phyloP scores from a whole-genome alignment of 768 basidiomycete genomes.

The Cyclocybe cylindracea region DNA sequence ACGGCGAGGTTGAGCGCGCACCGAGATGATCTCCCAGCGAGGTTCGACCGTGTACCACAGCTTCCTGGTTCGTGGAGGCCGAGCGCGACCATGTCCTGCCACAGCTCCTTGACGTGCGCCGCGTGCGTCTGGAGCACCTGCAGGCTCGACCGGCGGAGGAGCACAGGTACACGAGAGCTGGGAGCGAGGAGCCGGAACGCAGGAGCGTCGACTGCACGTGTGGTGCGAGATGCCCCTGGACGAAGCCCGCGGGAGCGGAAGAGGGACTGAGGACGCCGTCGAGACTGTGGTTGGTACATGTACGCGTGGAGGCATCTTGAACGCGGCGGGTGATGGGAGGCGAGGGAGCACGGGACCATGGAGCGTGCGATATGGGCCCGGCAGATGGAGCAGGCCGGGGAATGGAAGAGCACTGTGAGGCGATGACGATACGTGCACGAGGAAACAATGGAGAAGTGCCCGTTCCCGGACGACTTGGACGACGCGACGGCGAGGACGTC shows the following conservation, averaged over 20 bases:
- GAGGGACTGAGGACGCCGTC: slow-evolving; percentile 58
- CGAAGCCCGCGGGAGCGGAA: slow-evolving; percentile 55
- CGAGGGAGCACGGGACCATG: slow-evolving; percentile 73
- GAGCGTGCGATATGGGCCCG: slow-evolving; percentile 28
- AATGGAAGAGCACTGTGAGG: slow-evolving; percentile 58
- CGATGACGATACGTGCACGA: slow-evolving; percentile 64
- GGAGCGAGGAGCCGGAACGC: slow-evolving; percentile 52
- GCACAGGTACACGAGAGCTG: slow-evolving; percentile 54
- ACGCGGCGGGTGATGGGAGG: slow-evolving; percentile 72
- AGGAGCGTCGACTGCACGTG: slow-evolving; percentile 42
- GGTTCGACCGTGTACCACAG: slow-evolving; percentile 79
- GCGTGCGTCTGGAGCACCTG: slow-evolving; percentile 54
- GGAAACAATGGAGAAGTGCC: slow-evolving; percentile 52
- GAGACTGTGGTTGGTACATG: slow-evolving; percentile 69
- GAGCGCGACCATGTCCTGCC: slow-evolving; percentile 77
- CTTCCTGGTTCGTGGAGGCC: slow-evolving; percentile 70
- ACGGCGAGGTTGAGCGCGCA: slow-evolving; percentile 50
- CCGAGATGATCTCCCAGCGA: slow-evolving; percentile 80
- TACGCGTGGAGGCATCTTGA: slow-evolving; percentile 63
- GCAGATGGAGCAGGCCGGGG: slow-evolving; percentile 45
- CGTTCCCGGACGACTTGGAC: slow-evolving; percentile 41
- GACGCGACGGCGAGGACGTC: slow-evolving; percentile 56
- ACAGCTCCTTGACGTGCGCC: slow-evolving; percentile 74
- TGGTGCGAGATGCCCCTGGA: slow-evolving; percentile 44
- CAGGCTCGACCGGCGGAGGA: slow-evolving; percentile 45